Base-by-base conservation (phyloP, 1,284 basidiomycete genomes). In the Cutaneotrichosporon dermatis region DNA sequence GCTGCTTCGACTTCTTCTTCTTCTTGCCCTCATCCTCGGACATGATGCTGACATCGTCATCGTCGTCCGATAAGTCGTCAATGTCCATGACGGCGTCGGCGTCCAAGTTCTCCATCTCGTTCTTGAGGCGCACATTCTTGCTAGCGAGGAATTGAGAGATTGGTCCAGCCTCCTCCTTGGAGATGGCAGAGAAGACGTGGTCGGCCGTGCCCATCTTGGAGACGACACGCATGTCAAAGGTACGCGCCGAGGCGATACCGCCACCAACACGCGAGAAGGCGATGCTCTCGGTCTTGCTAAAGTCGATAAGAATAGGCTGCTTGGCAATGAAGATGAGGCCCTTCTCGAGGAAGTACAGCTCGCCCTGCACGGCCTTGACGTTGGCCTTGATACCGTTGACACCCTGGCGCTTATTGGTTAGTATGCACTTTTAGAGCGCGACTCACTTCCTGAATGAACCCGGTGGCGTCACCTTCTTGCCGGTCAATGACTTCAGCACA, bases 281-380 rank as follows among this genome's bases (percentile, higher is more conserved):
- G 62, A 92, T 89, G 77, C 90, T 88, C 69, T 93, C 88, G 60
- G 98, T 89, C 71, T 98, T 92, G 58, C 86, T 85, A 66, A 96
- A 88, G 66, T 96, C 90, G 69, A 98, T 85, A 69, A 97, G 87
- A 42, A 88, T 87, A 1, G 96, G 94, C 71, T 93, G 89, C 79
- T 98, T 99, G 60, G 94, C 93, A 57, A 99, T 93, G 81, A 98
- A 99, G 79, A 99, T 91, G 53, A 99, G 83, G 75, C 90, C 92
- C 84, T 97, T 97, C 76, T 99, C 96, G 63, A 99, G 86, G 81
- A 98, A 86, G 83, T 97, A 99, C 34, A 99, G 85, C 76, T 97
- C 92, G 64, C 96, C 96, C 77, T 97, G 94, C 12, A 90, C 85
- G 46, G 96, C 96, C 80, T 99, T 99, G 71, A 99, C 84, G 78